phyloP scores from a whole-genome alignment of 371 early-diverging fungal genomes.

The Batkoa obscura region DNA sequence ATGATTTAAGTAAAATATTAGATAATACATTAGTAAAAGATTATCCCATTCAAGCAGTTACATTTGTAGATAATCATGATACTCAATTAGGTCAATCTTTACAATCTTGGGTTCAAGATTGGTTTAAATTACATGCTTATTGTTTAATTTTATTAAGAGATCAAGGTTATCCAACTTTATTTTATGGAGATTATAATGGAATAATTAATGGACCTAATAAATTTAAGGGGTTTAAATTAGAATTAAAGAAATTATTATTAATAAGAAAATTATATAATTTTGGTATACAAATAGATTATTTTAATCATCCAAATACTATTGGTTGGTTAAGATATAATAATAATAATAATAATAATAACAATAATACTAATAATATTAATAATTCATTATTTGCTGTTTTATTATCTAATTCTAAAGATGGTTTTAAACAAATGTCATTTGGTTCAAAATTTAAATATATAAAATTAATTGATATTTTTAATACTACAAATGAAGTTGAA shows the following conservation, averaged over 20 bases:
- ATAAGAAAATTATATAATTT: conserved; percentile 15
- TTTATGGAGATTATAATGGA: conserved; percentile 14
- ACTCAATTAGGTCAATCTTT: conserved; percentile 11
- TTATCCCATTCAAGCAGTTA: conserved; percentile 9
- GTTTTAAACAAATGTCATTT: no score
- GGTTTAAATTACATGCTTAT: conserved; percentile 14
- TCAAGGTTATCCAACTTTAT: conserved; percentile 13
- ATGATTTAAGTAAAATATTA: conserved; percentile 15
- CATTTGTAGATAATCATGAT: conserved; percentile 13
- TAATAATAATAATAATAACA: no score
- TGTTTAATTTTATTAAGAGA: conserved; percentile 13
- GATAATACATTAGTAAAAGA: conserved; percentile 11
- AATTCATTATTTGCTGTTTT: no score
- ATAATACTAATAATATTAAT: no score
- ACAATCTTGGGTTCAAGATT: conserved; percentile 11
- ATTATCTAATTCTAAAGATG: no score
- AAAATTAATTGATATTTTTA: no score
- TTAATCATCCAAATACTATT: conserved; percentile 18
- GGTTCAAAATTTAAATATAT: no score
- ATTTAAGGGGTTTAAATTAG: conserved; percentile 7
- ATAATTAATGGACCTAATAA: no score
- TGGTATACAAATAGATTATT: conserved; percentile 19
- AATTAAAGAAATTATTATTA: conserved; percentile 12
- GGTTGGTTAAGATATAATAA: conserved; percentile 23
- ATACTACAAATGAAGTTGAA: no score